phyloP scores from a whole-genome alignment of 202 grass and related monocot genomes.

The Saccharum hybrid region DNA sequence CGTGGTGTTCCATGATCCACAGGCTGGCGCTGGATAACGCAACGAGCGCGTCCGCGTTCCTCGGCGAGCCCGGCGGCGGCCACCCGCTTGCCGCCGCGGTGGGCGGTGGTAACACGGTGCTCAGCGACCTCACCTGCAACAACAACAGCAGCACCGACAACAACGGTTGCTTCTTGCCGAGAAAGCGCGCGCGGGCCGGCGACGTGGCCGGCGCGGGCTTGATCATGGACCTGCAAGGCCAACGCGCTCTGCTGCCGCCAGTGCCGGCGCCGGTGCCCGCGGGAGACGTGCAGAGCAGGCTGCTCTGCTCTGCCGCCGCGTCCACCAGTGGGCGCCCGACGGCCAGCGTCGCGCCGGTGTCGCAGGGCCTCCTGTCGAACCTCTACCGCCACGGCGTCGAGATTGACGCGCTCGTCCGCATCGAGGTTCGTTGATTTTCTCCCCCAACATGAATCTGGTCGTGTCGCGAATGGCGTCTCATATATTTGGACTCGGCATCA shows the following conservation, averaged over 20 bases:
- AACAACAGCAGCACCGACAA: background rate
- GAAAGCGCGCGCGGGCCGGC: conserved; percentile 33
- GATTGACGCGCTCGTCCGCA: conserved; percentile 59
- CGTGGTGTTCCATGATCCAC: background rate
- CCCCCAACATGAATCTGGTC: no score
- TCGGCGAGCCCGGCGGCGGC: background rate
- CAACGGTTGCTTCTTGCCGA: background rate
- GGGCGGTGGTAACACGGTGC: conserved; percentile 53
- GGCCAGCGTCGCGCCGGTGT: background rate
- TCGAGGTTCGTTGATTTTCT: conserved; percentile 44
- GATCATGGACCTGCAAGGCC: background rate
- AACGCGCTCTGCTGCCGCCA: background rate
- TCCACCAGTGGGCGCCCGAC: conserved; percentile 56
- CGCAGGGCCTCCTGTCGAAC: conserved; percentile 34
- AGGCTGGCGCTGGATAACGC: conserved; percentile 28
- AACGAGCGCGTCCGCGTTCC: conserved; percentile 1
- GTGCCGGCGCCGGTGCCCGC: background rate
- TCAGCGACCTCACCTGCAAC: conserved; percentile 43
- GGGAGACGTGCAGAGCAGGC: conserved; percentile 10
- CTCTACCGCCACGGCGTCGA: conserved; percentile 53
- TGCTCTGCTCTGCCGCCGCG: conserved; percentile 32
- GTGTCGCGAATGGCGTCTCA: background rate
- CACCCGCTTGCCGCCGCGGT: conserved; percentile 7
- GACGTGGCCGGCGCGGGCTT: background rate
- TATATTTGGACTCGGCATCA: background rate